Conservation (phyloP, 768 basidiomycete genomes). For the Russula earlei region DNA sequence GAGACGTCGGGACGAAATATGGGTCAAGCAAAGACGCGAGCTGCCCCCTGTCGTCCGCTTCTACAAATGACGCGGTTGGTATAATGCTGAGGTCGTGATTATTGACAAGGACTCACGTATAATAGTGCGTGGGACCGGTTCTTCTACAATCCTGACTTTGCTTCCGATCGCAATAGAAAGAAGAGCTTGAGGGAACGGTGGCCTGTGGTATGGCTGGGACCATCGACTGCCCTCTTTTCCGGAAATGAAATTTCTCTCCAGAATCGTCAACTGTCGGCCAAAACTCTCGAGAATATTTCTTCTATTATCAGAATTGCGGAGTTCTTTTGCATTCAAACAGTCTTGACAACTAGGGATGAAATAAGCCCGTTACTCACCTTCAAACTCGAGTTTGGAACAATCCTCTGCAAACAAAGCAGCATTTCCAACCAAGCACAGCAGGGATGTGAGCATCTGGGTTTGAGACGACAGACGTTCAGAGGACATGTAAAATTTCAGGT, state of each 20-base stretch:
- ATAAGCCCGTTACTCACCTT: not conserved
- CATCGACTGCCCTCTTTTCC: not conserved
- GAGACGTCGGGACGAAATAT: not conserved
- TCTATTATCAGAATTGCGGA: not conserved
- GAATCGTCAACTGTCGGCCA: not conserved
- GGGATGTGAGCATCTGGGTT: not conserved
- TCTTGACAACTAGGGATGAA: no score
- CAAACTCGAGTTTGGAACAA: not conserved
- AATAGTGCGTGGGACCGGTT: not conserved
- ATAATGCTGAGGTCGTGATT: not conserved
- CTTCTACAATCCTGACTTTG: not conserved
- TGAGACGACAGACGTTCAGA: not conserved
- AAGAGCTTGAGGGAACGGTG: not conserved
- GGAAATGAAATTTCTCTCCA: constrained; percentile 6
- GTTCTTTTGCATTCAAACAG: not conserved
- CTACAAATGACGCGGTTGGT: not conserved
- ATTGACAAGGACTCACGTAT: not conserved
- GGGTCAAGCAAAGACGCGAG: not conserved
- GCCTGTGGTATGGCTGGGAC: not conserved
- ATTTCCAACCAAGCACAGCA: not conserved
- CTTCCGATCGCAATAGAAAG: not conserved
- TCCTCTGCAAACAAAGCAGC: constrained; percentile 13
- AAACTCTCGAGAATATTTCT: not conserved
- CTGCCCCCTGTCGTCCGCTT: constrained; percentile 5
- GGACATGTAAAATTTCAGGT: not conserved